Percentiles rank a stretch among this genome's conserved stretches.
Conservation (phyloP, 345 rosid species). For the Sisymbrium altissimum region DNA sequence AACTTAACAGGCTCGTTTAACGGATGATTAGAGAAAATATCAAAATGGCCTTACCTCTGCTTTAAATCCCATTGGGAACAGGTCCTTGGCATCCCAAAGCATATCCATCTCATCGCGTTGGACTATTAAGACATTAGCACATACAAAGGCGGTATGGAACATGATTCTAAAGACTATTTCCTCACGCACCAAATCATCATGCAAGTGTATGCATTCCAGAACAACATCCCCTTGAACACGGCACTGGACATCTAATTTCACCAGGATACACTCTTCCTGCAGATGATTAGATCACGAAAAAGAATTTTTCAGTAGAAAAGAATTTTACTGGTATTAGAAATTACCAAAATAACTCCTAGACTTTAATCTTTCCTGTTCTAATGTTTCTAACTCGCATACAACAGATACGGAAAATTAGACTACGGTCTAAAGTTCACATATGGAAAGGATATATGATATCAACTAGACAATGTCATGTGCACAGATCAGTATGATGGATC, state of each 20-base stretch:
- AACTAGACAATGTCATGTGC: neutral
- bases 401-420: too few relatives aligned
- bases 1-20: constrained; percentile 45
- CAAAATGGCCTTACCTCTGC: constrained; percentile 67
- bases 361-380: neutral
- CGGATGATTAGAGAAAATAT: constrained; percentile 17
- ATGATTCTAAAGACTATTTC: constrained; percentile 78
- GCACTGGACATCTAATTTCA: constrained; percentile 76
- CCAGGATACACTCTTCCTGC: constrained; percentile 82
- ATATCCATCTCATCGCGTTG: constrained; percentile 80
- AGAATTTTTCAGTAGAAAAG: constrained; percentile 26
- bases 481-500: constrained; percentile 9
- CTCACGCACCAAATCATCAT: constrained; percentile 62
- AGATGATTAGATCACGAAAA: constrained; percentile 16
- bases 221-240: constrained; percentile 93
- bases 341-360: neutral
- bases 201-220: constrained; percentile 85
- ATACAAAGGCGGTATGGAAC: constrained; percentile 93
- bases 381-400: neutral
- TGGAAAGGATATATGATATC: neutral
- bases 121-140: constrained; percentile 63
- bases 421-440: neutral
- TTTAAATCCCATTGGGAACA: constrained; percentile 68
- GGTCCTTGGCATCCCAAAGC: constrained; percentile 87
- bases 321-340: neutral